Evolutionary conservation across 176 grass and related monocot genomes (phyloP).

Genomic region (Zoysia pacifica): DNA sequence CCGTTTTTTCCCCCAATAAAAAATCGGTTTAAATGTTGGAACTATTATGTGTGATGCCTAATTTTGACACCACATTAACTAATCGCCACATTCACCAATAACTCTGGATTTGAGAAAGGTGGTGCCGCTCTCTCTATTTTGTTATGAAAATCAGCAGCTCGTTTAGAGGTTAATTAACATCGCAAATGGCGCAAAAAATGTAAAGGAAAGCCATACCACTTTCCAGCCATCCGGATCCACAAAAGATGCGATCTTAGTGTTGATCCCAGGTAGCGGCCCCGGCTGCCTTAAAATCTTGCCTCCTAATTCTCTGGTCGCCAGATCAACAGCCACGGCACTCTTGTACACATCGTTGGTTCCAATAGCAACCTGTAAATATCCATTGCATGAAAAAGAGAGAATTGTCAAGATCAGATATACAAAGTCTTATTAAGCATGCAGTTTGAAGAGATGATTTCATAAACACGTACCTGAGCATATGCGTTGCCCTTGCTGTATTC

Average conservation of each 20-base stretch:
- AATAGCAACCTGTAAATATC: conserved; percentile 66
- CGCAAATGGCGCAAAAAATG: not conserved
- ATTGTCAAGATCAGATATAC: not conserved
- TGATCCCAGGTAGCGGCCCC: conserved; percentile 79
- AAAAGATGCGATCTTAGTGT: conserved; percentile 91
- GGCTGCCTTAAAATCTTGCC: conserved; percentile 87
- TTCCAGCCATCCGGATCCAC: conserved; percentile 99
- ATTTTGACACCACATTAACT: conserved; percentile 3
- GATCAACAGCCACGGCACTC: conserved; percentile 71
- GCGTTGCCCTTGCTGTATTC: conserved; percentile 96
- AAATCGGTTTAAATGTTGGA: not conserved
- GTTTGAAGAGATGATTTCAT: not conserved
- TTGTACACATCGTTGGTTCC: conserved; percentile 97
- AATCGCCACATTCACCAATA: not conserved
- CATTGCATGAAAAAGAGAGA: not conserved
- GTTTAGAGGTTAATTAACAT: conserved; percentile 17
- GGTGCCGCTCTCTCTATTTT: too few relatives aligned
- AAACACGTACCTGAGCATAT: conserved; percentile 73
- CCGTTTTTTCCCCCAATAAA: not conserved
- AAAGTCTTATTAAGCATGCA: not conserved
- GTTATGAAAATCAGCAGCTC: not conserved
- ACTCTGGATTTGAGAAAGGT: conserved; percentile 2
- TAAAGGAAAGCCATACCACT: conserved; percentile 61
- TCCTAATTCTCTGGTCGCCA: conserved; percentile 76
- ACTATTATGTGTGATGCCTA: not conserved